Evolutionary conservation across 176 grass and related monocot species (phyloP).

Genomic region (Tillandsia leiboldiana): DNA sequence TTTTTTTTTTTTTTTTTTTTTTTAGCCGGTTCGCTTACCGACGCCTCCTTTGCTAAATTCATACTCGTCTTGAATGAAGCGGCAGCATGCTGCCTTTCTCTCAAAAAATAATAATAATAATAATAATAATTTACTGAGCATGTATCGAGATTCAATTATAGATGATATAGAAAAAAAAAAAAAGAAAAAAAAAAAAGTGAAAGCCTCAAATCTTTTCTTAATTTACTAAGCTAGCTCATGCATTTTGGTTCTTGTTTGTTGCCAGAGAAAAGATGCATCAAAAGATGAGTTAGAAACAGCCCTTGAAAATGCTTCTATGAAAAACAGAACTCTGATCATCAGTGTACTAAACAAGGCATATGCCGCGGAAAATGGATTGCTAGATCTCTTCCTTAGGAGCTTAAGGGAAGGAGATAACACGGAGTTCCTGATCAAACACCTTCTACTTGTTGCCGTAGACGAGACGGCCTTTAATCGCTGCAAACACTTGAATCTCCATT

Average conservation of each 20-base stretch:
- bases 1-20: too few relatives aligned
- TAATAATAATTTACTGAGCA: too few relatives aligned
- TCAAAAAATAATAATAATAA: too few relatives aligned
- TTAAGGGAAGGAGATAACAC: slow-evolving; percentile 48
- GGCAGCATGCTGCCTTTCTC: too few relatives aligned
- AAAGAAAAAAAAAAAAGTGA: too few relatives aligned
- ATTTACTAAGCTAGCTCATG: neutral
- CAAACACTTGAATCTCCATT: slow-evolving; percentile 33
- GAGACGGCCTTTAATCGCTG: slow-evolving; percentile 29
- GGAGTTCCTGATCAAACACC: slow-evolving; percentile 38
- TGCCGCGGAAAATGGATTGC: slow-evolving; percentile 47
- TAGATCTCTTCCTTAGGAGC: slow-evolving; percentile 58
- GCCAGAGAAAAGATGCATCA: neutral
- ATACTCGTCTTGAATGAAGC: too few relatives aligned
- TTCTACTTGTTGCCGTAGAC: slow-evolving; percentile 52
- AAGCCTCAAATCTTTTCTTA: too few relatives aligned
- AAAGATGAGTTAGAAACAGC: slow-evolving; percentile 30
- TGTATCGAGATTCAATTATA: too few relatives aligned
- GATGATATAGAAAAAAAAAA: too few relatives aligned
- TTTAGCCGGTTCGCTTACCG: too few relatives aligned
- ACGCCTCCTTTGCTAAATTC: too few relatives aligned
- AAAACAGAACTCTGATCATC: slow-evolving; percentile 56
- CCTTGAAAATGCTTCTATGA: slow-evolving; percentile 40
- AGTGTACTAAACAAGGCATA: slow-evolving; percentile 65
- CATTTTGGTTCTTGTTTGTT: neutral